Evolutionary conservation across 2,329 filamentous ascomycete species (phyloP).

Genomic region (Ophiostoma montium): DNA sequence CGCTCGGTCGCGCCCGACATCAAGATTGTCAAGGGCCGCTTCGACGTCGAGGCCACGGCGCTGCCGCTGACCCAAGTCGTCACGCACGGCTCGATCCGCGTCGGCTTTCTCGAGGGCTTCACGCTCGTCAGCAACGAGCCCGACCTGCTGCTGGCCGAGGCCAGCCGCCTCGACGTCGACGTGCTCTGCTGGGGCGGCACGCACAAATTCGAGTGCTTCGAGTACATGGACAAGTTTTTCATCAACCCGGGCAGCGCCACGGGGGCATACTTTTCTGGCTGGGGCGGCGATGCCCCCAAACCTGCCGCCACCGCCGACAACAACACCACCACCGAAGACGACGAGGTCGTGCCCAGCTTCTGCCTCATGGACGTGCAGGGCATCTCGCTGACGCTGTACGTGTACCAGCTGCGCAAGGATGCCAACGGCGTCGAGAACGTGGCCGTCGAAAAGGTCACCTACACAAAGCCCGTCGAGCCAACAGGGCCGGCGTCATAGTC

Average conservation of each 20-base stretch:
- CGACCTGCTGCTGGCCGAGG: constrained; percentile 52
- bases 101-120: constrained; percentile 56
- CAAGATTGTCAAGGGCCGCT: constrained; percentile 54
- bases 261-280: constrained; percentile 45
- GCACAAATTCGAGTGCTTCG: constrained; percentile 55
- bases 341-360: constrained; percentile 78
- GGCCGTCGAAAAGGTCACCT: constrained; percentile 74
- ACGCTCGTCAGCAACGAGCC: constrained; percentile 53
- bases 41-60: constrained; percentile 52
- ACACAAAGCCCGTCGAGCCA: constrained; percentile 59
- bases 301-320: no score
- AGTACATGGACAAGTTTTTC: constrained; percentile 64
- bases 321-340: no score
- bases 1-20: constrained; percentile 59
- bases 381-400: constrained; percentile 88
- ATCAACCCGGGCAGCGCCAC: constrained; percentile 56
- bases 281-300: constrained; percentile 56
- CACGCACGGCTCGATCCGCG: constrained; percentile 49
- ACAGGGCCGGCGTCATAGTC: constrained; percentile 33
- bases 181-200: constrained; percentile 56
- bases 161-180: constrained; percentile 54
- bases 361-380: constrained; percentile 98
- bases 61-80: constrained; percentile 52
- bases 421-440: constrained; percentile 65
- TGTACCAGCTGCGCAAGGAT: constrained; percentile 74